Percentiles rank a stretch among this genome's conserved stretches.
Conservation (phyloP, 2,329 filamentous ascomycete species). For the Penicillium sp. region DNA sequence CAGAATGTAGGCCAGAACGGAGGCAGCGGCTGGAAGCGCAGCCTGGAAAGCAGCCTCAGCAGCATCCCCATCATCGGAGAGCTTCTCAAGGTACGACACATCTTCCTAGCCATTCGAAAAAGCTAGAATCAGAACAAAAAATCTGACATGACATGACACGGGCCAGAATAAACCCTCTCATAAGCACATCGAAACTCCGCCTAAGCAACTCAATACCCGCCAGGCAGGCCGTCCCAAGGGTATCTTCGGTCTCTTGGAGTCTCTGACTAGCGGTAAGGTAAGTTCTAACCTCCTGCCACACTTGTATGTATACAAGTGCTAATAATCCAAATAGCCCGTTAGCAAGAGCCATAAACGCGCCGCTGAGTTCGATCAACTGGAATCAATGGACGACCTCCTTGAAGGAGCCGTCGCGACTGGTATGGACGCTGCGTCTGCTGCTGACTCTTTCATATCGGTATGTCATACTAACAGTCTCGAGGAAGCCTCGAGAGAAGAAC, state of each 20-base stretch:
- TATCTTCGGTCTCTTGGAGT: constrained; percentile 7
- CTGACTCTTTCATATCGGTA: background rate
- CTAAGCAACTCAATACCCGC: constrained; percentile 2
- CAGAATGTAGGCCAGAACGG: background rate
- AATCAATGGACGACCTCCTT: background rate
- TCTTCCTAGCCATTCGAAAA: background rate
- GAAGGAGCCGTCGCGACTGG: background rate
- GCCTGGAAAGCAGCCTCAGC: constrained; percentile 6
- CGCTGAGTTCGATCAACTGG: background rate
- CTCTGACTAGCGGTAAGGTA: constrained; percentile 15
- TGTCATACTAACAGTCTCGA: background rate
- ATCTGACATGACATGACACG: background rate
- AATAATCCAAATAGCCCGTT: background rate
- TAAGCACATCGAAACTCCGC: background rate
- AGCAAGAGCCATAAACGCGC: constrained; percentile 11
- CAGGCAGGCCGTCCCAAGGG: background rate
- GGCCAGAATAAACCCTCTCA: background rate
- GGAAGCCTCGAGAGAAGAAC: background rate
- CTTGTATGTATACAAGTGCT: background rate
- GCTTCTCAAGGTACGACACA: constrained; percentile 10
- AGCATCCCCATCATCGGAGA: constrained; percentile 15
- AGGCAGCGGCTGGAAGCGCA: background rate
- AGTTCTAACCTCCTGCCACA: background rate
- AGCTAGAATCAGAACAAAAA: background rate
- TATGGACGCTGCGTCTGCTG: background rate